Conservation (phyloP, 169 alveolate species). For the Plasmodium ovale region DNA sequence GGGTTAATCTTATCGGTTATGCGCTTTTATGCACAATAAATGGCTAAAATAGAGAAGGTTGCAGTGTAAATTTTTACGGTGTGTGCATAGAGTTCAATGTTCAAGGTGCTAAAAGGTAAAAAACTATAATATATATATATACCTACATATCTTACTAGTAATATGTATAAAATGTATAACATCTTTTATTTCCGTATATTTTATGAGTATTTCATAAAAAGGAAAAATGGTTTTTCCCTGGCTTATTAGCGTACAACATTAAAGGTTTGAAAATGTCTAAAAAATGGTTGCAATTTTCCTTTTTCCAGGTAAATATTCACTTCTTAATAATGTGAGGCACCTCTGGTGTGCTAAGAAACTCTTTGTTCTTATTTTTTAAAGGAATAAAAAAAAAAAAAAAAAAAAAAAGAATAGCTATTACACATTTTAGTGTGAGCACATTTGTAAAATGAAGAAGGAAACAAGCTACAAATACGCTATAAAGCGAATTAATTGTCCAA, state of each 20-base stretch:
- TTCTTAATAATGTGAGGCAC: not conserved
- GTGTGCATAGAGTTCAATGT: conserved; percentile 32
- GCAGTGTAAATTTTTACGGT: not conserved
- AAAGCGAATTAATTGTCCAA: too few relatives aligned
- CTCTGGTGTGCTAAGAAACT: not conserved
- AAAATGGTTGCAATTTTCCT: too few relatives aligned
- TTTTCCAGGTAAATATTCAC: too few relatives aligned
- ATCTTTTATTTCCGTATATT: not conserved
- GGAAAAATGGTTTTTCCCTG: too few relatives aligned
- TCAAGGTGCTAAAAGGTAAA: not conserved
- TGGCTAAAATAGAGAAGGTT: not conserved
- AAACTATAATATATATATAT: too few relatives aligned
- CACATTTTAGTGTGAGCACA: not conserved
- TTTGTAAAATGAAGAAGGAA: not conserved
- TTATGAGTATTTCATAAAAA: not conserved
- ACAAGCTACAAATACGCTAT: not conserved
- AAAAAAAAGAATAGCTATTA: too few relatives aligned
- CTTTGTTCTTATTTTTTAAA: not conserved
- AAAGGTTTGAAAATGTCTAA: too few relatives aligned
- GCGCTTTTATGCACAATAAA: conserved; percentile 57
- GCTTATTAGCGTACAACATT: too few relatives aligned
- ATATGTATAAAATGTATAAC: not conserved
- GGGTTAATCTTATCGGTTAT: not conserved
- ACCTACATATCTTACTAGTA: not conserved
- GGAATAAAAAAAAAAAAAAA: not conserved